These are phyloP conservation scores for Nannizziopsis barbatae DNA, from an alignment of 2,329 filamentous ascomycete species.

Conservation along the genomic window DNA sequence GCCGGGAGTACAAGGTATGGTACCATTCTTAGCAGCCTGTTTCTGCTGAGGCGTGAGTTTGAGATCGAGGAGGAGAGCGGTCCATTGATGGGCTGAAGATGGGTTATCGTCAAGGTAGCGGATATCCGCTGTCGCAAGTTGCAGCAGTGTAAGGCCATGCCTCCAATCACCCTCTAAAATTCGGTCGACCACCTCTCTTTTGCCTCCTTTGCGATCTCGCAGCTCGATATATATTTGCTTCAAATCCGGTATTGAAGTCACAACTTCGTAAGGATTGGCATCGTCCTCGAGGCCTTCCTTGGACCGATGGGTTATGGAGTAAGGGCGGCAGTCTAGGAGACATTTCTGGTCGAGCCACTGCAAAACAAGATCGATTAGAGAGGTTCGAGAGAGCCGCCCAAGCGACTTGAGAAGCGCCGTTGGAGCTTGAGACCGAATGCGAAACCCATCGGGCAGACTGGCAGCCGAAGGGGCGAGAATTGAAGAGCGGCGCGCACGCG, in stretches of 20 bases:
- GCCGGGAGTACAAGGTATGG: slow-evolving; percentile 24
- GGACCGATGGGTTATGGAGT: slow-evolving; percentile 32
- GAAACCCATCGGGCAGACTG: slow-evolving; percentile 59
- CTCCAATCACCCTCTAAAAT: slow-evolving; percentile 49
- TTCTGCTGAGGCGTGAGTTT: not conserved
- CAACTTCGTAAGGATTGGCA: slow-evolving; percentile 59
- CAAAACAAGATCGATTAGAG: slow-evolving; percentile 59
- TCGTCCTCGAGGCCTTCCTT: slow-evolving; percentile 46
- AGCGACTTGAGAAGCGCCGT: slow-evolving; percentile 55
- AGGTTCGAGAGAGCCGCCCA: slow-evolving; percentile 57
- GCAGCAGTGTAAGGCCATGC: slow-evolving; percentile 43
- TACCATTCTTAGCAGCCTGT: slow-evolving; percentile 17
- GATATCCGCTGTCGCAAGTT: slow-evolving; percentile 46
- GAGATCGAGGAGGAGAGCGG: slow-evolving; percentile 38
- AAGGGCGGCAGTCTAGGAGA: slow-evolving; percentile 49
- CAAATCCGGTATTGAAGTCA: slow-evolving; percentile 54
- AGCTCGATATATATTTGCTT: slow-evolving; percentile 53
- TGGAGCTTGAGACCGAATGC: slow-evolving; percentile 52
- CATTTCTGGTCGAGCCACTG: slow-evolving; percentile 66
- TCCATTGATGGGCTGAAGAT: slow-evolving; percentile 40
- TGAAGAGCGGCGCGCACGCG: slow-evolving; percentile 14
- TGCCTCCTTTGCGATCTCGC: slow-evolving; percentile 43
- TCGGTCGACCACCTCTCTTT: slow-evolving; percentile 45
- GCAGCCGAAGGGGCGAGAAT: slow-evolving; percentile 54
- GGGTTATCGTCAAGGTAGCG: slow-evolving; percentile 45